phyloP scores from a whole-genome alignment of 176 grass and related monocot genomes.

The Aegilops tauschii region DNA sequence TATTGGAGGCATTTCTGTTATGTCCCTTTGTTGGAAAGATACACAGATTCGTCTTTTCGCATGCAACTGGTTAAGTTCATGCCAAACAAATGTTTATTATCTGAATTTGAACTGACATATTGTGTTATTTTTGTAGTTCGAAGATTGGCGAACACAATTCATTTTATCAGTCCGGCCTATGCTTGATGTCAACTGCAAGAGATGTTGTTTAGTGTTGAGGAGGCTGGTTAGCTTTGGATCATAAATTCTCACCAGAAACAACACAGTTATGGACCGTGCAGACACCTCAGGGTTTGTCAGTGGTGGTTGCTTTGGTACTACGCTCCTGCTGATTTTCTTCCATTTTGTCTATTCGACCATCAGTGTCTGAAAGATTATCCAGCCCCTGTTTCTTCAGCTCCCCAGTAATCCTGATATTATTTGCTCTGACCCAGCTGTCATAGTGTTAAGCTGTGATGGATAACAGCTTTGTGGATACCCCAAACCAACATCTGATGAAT shows the following conservation, averaged over 20 bases:
- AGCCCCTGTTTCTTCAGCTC: conserved; percentile 13
- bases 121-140: background rate
- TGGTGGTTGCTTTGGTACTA: conserved; percentile 50
- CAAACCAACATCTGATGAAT: conserved; percentile 28
- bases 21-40: background rate
- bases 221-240: conserved; percentile 28
- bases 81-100: conserved; percentile 1
- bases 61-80: background rate
- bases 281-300: conserved; percentile 69
- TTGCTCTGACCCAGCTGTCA: background rate
- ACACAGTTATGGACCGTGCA: conserved; percentile 48
- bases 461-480: conserved; percentile 20
- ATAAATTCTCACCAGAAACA: conserved; percentile 20
- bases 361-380: conserved; percentile 25
- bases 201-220: conserved; percentile 19
- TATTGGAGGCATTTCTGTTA: background rate
- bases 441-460: conserved; percentile 22
- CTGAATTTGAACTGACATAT: conserved; percentile 22
- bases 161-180: conserved; percentile 13
- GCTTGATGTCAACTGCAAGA: conserved; percentile 17
- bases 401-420: conserved; percentile 1
- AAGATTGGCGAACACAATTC: background rate
- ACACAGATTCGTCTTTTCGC: background rate
- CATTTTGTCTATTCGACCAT: conserved; percentile 47
- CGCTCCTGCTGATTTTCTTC: conserved; percentile 50